A percentile compares a stretch with the other conserved stretches of the same genome.
Conservation (phyloP, 306 rosid species). For the Cyamopsis tetragonoloba region DNA sequence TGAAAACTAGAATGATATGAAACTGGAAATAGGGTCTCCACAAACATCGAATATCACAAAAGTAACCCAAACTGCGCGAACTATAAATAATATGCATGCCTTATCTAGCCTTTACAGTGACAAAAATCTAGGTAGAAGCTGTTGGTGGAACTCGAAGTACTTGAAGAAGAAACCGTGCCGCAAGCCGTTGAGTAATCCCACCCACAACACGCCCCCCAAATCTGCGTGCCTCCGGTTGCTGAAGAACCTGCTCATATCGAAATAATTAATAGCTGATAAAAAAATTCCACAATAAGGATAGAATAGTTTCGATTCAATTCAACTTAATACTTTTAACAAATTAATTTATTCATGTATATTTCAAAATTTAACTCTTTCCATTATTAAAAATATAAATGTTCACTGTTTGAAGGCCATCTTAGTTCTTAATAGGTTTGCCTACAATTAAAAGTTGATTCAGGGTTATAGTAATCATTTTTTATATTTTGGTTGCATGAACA, state of each 20-base stretch:
- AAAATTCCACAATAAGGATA: background rate
- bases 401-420: background rate
- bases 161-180: constrained; percentile 85
- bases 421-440: background rate
- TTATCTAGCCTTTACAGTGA: constrained; percentile 24
- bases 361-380: background rate
- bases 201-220: constrained; percentile 69
- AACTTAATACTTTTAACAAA: background rate
- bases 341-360: background rate
- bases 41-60: background rate
- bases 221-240: constrained; percentile 79
- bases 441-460: background rate
- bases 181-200: constrained; percentile 86
- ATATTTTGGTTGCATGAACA: background rate
- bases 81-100: background rate
- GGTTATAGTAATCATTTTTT: background rate
- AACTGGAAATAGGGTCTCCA: background rate
- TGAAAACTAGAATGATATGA: background rate
- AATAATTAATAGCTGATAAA: background rate
- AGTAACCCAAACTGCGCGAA: background rate
- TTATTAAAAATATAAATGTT: background rate
- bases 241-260: constrained; percentile 59
- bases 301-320: background rate
- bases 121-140: constrained; percentile 37
- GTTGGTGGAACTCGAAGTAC: constrained; percentile 57